Evolutionary conservation across 2,329 filamentous ascomycete genomes (phyloP).

Genomic region (Fusarium nurragi): DNA sequence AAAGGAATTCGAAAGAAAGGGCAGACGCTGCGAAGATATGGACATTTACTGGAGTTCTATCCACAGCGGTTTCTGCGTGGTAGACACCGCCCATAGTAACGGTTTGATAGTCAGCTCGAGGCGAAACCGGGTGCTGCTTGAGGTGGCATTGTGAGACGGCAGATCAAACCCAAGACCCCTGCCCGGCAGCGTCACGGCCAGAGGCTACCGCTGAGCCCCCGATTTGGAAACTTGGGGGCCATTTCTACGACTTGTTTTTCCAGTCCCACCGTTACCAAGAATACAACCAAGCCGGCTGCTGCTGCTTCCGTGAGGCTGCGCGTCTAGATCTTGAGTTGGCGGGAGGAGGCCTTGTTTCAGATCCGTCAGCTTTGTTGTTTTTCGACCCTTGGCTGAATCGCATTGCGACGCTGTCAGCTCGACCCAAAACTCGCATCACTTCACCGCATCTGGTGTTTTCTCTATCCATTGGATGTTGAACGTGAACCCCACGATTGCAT

Average conservation of each 20-base stretch:
- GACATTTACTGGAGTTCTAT: not conserved
- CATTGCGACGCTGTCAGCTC: not conserved
- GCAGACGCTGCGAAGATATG: constrained; percentile 13
- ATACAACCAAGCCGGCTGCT: constrained; percentile 24
- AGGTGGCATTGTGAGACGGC: constrained; percentile 39
- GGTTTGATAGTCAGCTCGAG: not conserved
- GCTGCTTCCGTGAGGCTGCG: constrained; percentile 11
- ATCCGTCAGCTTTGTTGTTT: not conserved
- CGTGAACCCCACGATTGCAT: not conserved
- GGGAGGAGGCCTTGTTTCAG: constrained; percentile 17
- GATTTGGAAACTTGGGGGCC: not conserved
- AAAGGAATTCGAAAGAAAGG: not conserved
- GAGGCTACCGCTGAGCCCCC: not conserved
- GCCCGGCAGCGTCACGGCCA: not conserved
- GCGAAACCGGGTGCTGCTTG: constrained; percentile 40
- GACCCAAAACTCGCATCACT: not conserved
- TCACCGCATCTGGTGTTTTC: not conserved
- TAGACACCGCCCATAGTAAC: not conserved
- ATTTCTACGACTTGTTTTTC: not conserved
- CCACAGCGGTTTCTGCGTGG: too few relatives aligned
- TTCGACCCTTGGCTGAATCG: not conserved
- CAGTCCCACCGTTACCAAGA: not conserved
- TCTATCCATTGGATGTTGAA: not conserved
- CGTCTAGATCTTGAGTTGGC: not conserved
- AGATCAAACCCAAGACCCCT: constrained; percentile 30